Percentiles rank a stretch among this genome's conserved stretches.
phyloP scores from a whole-genome alignment of 352 stramenopile genomes.

The Pythium myriotylum region DNA sequence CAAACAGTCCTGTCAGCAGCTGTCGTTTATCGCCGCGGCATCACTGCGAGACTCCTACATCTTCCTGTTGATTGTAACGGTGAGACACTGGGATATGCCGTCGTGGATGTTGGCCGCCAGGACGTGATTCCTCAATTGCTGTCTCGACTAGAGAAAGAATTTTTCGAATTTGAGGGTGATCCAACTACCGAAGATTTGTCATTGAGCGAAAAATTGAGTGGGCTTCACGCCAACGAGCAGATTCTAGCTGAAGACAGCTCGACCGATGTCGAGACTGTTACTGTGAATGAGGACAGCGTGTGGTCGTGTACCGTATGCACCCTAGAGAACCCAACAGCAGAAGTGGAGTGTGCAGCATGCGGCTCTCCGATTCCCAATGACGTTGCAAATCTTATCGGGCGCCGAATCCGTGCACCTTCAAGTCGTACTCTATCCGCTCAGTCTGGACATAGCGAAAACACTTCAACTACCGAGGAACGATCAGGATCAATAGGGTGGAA shows the following conservation, averaged over 20 bases:
- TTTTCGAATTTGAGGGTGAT: constrained; percentile 65
- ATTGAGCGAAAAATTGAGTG: constrained; percentile 42
- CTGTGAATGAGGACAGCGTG: constrained; percentile 33
- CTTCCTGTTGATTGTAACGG: constrained; percentile 54
- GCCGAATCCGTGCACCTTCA: constrained; percentile 16
- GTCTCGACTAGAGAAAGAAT: constrained; percentile 44
- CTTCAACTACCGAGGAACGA: neutral
- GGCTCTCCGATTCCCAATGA: constrained; percentile 57
- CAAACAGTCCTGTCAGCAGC: constrained; percentile 74
- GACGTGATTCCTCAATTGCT: constrained; percentile 65
- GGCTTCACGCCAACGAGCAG: neutral
- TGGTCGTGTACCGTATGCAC: constrained; percentile 74
- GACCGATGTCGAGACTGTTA: constrained; percentile 18
- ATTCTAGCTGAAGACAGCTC: constrained; percentile 4
- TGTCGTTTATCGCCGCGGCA: constrained; percentile 61
- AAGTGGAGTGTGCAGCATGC: constrained; percentile 66
- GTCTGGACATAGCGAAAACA: neutral
- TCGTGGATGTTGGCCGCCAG: constrained; percentile 68
- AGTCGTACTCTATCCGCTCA: neutral
- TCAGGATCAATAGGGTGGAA: constrained; percentile 39
- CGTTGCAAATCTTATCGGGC: constrained; percentile 10
- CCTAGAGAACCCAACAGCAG: constrained; percentile 60
- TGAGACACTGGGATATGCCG: constrained; percentile 54
- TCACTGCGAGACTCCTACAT: constrained; percentile 59
- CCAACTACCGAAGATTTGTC: constrained; percentile 43